phyloP scores from a whole-genome alignment of 352 stramenopile genomes.

The Globisporangium abappressorium region DNA sequence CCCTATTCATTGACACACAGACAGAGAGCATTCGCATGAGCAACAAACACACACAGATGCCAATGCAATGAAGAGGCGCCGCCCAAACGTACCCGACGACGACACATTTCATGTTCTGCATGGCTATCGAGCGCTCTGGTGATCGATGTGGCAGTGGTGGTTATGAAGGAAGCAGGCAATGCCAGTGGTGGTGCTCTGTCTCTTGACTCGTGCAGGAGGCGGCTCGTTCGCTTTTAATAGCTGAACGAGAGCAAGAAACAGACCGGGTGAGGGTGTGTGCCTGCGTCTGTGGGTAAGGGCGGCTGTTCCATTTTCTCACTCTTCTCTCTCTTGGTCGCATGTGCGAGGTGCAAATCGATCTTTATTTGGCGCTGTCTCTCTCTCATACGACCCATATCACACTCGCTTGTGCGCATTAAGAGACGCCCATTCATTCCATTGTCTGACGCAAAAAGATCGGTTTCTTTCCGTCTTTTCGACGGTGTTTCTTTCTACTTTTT shows the following conservation, averaged over 20 bases:
- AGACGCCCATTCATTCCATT: not conserved
- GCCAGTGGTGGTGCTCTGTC: not conserved
- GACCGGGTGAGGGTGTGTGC: not conserved
- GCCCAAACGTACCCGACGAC: conserved; percentile 68
- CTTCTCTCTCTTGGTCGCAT: not conserved
- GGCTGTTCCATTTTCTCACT: conserved; percentile 3
- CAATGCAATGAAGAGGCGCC: conserved; percentile 8
- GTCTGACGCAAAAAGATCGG: conserved; percentile 10
- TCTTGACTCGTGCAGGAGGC: not conserved
- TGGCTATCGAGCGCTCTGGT: conserved; percentile 24
- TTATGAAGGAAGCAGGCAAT: not conserved
- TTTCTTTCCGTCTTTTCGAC: conserved; percentile 7
- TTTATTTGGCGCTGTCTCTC: conserved; percentile 6
- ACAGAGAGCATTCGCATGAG: not conserved
- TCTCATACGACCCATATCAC: not conserved
- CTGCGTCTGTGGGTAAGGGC: no score
- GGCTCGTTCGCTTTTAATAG: conserved; percentile 11
- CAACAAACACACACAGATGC: not conserved
- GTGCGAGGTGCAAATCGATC: conserved; percentile 1
- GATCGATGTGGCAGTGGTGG: not conserved
- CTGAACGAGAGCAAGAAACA: not conserved
- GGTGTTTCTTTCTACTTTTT: conserved; percentile 9
- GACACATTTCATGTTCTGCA: conserved; percentile 97
- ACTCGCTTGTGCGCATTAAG: not conserved
- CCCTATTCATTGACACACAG: conserved; percentile 44